Conservation (phyloP, 441 rosid genomes). For the Pelargonium exstipulatum region DNA sequence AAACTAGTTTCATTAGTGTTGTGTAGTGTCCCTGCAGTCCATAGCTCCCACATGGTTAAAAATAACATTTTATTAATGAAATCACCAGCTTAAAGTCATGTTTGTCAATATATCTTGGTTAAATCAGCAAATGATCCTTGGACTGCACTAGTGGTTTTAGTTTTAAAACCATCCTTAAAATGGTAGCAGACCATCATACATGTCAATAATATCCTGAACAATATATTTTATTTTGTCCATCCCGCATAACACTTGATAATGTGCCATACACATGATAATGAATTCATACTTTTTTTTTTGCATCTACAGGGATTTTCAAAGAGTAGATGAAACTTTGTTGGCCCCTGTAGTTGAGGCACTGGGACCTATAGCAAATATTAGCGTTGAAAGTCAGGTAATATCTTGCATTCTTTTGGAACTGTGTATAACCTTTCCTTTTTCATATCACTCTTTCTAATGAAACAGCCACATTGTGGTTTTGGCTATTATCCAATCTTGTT, state of each 20-base stretch:
- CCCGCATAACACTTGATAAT: neutral
- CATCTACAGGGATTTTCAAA: conserved; percentile 67
- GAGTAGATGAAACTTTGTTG: conserved; percentile 55
- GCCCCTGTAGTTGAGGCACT: conserved; percentile 64
- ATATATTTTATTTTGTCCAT: too few species aligned
- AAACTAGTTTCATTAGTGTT: neutral
- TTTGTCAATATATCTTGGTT: too few species aligned
- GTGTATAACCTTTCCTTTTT: conserved; percentile 5
- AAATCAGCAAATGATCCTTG: too few species aligned
- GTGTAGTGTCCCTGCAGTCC: too few species aligned
- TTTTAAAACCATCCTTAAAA: too few species aligned
- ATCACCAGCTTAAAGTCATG: too few species aligned
- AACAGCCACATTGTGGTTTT: too few species aligned
- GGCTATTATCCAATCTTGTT: conserved; percentile 9
- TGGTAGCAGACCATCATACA: too few species aligned
- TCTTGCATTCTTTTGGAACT: neutral
- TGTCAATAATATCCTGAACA: too few species aligned
- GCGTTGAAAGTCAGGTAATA: conserved; percentile 87
- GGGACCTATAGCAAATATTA: conserved; percentile 67
- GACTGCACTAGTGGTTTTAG: too few species aligned
- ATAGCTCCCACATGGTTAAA: too few species aligned
- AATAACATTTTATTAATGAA: too few species aligned
- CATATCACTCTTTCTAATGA: neutral
- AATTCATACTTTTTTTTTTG: neutral
- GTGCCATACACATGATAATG: neutral